Evolutionary conservation across 495 filamentous ascomycete species (phyloP).

Genomic region (Xylaria cubensis): DNA sequence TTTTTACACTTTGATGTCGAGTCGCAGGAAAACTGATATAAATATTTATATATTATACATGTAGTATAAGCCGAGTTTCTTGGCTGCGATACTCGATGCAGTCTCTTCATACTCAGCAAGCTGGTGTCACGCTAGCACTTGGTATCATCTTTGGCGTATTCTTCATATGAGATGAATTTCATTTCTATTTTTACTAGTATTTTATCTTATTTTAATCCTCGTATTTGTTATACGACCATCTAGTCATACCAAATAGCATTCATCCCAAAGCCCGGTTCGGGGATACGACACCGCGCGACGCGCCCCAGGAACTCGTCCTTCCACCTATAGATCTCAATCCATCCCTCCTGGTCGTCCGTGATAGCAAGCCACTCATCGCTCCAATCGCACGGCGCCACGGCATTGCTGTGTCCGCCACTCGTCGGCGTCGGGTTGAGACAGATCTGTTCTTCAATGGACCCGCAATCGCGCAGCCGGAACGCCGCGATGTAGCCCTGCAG

Average conservation of each 20-base stretch:
- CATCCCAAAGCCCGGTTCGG: slow-evolving; percentile 86
- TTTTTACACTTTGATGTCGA: no score
- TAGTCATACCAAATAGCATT: slow-evolving; percentile 92
- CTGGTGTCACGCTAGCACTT: neutral
- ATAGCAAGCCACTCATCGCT: slow-evolving; percentile 85
- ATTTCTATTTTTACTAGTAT: neutral
- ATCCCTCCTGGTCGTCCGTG: slow-evolving; percentile 83
- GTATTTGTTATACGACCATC: neutral
- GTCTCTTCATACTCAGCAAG: neutral
- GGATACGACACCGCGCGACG: slow-evolving; percentile 75
- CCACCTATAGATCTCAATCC: slow-evolving; percentile 86
- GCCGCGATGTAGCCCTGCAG: slow-evolving; percentile 81
- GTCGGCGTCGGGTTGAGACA: slow-evolving; percentile 83
- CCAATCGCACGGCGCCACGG: slow-evolving; percentile 78
- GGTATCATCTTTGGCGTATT: neutral
- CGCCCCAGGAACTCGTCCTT: slow-evolving; percentile 76
- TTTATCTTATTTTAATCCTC: neutral
- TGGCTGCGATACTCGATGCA: neutral
- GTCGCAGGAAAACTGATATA: no score
- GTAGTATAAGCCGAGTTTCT: neutral
- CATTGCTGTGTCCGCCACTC: slow-evolving; percentile 85
- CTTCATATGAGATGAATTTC: neutral
- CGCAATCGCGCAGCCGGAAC: slow-evolving; percentile 72
- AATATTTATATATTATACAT: no score
- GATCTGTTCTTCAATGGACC: slow-evolving; percentile 76